A percentile compares a stretch with the other conserved stretches of the same genome.
Conservation (phyloP, 2,329 filamentous ascomycete species). For the Pseudopyrenochaeta lycopersici region DNA sequence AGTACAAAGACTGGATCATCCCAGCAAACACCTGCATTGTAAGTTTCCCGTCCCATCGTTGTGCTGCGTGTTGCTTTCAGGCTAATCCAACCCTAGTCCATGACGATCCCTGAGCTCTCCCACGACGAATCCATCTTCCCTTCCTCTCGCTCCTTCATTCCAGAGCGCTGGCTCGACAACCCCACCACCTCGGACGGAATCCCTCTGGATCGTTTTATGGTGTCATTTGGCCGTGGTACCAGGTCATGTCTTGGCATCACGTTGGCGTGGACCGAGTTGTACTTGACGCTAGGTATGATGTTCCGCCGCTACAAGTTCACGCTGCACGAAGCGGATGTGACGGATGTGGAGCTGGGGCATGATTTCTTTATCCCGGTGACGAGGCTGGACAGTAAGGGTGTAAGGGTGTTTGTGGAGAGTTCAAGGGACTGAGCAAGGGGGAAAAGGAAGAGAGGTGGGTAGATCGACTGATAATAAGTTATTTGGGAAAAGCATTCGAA, state of each 20-base stretch:
- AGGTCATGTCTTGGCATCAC: slow-evolving; percentile 55
- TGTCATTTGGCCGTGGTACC: slow-evolving; percentile 54
- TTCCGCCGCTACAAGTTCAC: slow-evolving; percentile 44
- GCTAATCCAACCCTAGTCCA: slow-evolving; percentile 25
- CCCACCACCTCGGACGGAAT: slow-evolving; percentile 39
- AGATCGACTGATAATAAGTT: no score
- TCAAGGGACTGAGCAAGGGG: slow-evolving; percentile 20
- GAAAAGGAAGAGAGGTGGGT: background rate
- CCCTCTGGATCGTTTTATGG: slow-evolving; percentile 51
- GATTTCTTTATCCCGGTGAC: slow-evolving; percentile 52
- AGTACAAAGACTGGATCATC: slow-evolving; percentile 41
- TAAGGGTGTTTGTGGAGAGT: slow-evolving; percentile 41
- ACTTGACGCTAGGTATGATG: slow-evolving; percentile 44
- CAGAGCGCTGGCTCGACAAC: slow-evolving; percentile 53
- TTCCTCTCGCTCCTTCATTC: slow-evolving; percentile 43
- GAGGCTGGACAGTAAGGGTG: slow-evolving; percentile 44
- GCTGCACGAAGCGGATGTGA: slow-evolving; percentile 36
- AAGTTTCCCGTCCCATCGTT: background rate
- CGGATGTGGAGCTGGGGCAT: slow-evolving; percentile 44
- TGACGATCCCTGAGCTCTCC: slow-evolving; percentile 47
- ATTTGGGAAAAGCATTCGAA: no score
- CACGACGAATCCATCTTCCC: slow-evolving; percentile 51
- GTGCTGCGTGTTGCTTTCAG: no score
- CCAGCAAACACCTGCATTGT: slow-evolving; percentile 47
- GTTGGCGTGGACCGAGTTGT: slow-evolving; percentile 46